Percentiles rank a stretch among this genome's conserved stretches.
These are phyloP conservation scores for Colletotrichum lindemuthianum DNA, from an alignment of 2,329 filamentous ascomycete species.

Conservation along the genomic window DNA sequence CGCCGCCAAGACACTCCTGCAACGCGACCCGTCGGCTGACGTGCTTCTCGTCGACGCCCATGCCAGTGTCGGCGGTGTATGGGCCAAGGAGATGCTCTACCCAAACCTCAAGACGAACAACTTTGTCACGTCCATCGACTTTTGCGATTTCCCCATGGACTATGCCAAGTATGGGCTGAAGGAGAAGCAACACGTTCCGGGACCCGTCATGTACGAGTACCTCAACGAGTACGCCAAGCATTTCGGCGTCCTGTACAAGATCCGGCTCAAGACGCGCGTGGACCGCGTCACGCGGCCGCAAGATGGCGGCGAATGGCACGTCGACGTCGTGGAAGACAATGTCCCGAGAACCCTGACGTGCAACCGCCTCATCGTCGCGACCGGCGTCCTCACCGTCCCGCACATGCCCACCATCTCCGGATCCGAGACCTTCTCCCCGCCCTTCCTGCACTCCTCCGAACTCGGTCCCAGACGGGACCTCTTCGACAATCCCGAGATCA, in stretches of 20 bases:
- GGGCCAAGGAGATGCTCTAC: constrained; percentile 53
- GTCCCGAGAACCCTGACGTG: constrained; percentile 38
- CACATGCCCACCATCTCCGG: constrained; percentile 63
- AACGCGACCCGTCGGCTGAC: constrained; percentile 51
- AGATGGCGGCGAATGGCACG: constrained; percentile 45
- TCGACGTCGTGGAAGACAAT: constrained; percentile 34
- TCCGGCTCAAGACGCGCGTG: constrained; percentile 63
- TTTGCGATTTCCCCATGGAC: constrained; percentile 47
- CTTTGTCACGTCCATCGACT: constrained; percentile 50
- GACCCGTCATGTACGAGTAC: constrained; percentile 64
- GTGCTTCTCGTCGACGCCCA: constrained; percentile 55
- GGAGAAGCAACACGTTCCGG: constrained; percentile 63
- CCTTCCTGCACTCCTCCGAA: constrained; percentile 67
- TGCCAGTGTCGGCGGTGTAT: constrained; percentile 52
- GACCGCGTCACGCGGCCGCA: constrained; percentile 54
- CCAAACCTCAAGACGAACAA: constrained; percentile 56
- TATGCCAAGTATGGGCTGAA: constrained; percentile 42
- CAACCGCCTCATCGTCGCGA: constrained; percentile 68
- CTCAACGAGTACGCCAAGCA: constrained; percentile 64
- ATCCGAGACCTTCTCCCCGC: constrained; percentile 58
- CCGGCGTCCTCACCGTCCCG: constrained; percentile 68
- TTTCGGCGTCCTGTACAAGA: constrained; percentile 58
- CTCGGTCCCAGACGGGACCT: constrained; percentile 50
- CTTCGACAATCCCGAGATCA: constrained; percentile 45
- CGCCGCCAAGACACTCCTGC: constrained; percentile 58